Conservation (phyloP, 2,329 filamentous ascomycete species). For the Fusarium sp. region DNA sequence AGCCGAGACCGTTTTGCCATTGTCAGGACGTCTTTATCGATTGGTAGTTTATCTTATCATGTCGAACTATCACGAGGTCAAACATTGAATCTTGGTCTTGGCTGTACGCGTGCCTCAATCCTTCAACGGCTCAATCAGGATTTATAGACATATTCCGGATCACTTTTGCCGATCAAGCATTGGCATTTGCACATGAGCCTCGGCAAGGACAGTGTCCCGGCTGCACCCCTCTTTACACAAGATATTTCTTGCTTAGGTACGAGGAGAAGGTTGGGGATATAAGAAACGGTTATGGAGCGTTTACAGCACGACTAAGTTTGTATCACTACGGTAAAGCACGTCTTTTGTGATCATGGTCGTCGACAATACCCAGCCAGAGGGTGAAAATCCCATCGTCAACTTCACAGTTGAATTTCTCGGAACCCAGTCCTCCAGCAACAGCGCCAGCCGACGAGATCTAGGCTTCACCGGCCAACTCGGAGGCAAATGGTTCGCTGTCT, state of each 20-base stretch:
- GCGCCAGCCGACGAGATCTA: slow-evolving; percentile 55
- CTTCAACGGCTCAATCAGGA: neutral
- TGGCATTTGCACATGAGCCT: slow-evolving; percentile 30
- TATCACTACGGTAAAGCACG: rapidly evolving
- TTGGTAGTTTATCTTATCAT: neutral
- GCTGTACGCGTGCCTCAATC: slow-evolving; percentile 7
- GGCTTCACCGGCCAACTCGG: slow-evolving; percentile 54
- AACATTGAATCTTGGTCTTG: neutral
- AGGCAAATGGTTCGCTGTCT: slow-evolving; percentile 57
- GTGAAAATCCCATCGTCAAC: slow-evolving; percentile 52
- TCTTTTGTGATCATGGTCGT: slow-evolving; percentile 6
- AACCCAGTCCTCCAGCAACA: slow-evolving; percentile 55
- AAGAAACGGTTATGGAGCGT: neutral
- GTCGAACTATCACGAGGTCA: neutral
- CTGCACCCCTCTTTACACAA: neutral
- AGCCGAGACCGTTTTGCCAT: neutral
- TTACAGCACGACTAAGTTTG: rapidly evolving
- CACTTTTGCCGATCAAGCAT: slow-evolving; percentile 12
- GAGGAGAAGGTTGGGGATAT: neutral
- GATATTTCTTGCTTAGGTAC: neutral
- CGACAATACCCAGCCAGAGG: slow-evolving; percentile 56
- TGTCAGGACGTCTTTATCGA: too few relatives aligned
- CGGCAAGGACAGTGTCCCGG: neutral
- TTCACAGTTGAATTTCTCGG: slow-evolving; percentile 52
- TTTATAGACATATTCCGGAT: neutral